A percentile compares a stretch with the other conserved stretches of the same genome.
Evolutionary conservation across 495 filamentous ascomycete species (phyloP).

Genomic region (Sporormia fimetaria): DNA sequence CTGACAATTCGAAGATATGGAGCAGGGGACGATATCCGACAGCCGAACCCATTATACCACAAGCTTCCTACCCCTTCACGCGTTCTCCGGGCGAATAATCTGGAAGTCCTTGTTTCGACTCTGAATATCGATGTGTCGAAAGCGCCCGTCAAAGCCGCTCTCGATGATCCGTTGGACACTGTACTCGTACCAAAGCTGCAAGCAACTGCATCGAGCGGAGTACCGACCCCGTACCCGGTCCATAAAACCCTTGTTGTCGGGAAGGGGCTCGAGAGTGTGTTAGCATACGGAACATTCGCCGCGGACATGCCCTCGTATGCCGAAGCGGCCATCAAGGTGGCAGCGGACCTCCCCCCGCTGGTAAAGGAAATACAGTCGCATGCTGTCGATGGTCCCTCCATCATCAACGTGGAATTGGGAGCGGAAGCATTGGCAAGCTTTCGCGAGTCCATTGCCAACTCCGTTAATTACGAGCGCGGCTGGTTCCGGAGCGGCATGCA

Average conservation of each 20-base stretch:
- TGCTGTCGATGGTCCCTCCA: constrained; percentile 25
- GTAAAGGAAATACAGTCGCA: constrained; percentile 27
- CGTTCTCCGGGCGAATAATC: constrained; percentile 50
- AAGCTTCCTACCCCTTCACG: constrained; percentile 56
- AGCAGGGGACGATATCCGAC: constrained; percentile 32
- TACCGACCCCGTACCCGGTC: constrained; percentile 66
- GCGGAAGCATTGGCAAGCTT: constrained; percentile 51
- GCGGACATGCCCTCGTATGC: constrained; percentile 30
- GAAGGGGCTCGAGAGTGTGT: constrained; percentile 47
- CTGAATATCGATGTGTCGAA: constrained; percentile 33
- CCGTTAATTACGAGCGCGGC: constrained; percentile 54
- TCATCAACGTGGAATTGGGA: constrained; percentile 46
- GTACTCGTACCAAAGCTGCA: constrained; percentile 65
- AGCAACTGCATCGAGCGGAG: constrained; percentile 47
- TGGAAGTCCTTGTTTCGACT: constrained; percentile 69
- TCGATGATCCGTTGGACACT: constrained; percentile 40
- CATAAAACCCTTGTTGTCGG: constrained; percentile 71
- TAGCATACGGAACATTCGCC: constrained; percentile 41
- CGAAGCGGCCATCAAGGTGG: constrained; percentile 41
- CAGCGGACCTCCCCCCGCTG: constrained; percentile 41
- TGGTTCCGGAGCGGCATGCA: constrained; percentile 65
- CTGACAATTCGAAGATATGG: no score
- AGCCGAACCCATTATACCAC: constrained; percentile 41
- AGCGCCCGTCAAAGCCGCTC: constrained; percentile 20
- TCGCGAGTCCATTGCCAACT: constrained; percentile 55